Base-by-base conservation (phyloP, 768 basidiomycete genomes). In the Macrocybe gigantea region DNA sequence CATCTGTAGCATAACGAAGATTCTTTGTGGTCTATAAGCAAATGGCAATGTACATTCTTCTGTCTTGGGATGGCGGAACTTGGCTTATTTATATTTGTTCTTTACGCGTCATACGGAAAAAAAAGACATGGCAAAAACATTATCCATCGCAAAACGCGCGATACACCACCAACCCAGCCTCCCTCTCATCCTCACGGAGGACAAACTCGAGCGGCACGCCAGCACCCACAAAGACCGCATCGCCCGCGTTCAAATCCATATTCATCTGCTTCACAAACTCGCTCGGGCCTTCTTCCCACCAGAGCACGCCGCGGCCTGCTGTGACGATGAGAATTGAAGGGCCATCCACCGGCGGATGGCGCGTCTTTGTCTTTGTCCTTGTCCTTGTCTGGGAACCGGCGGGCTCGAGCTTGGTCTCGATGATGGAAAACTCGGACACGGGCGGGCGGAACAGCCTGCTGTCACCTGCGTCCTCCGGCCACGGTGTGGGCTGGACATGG, bases 391-490 rank as follows among this genome's bases (percentile, higher is more conserved):
- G 22, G 22, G 22, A 22, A 22, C 22, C 67, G 6, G 71, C 73
- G 0, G 60, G 55, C 0, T 56, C 53, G 6, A 96, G 60, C 35
- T 69, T 69, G 6, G 83, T 70, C 31, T 78, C 76, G 11, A 94
- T 71, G 12, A 99, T 93, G 3, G 88, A 83, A 67, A 99, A 98
- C 63, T 98, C 96, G 33, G 83, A 83, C 56, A 94, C 86, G 0
- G 96, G 93, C 5, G 96, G 95, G 58, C 96, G 79, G 66, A 96
- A 98, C 13, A 91, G 68, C 14, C 70, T 68, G 51, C 63, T 71
- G 15, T 39, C 44, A 38, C 36, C 11, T 11, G 36, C 11, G 36
- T 11, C 36, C 4, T 14, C 36, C 11, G 36, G 54, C 67, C 83
- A 88, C 0, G 65, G 54, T 3, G 63, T 66, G 1, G 92, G 86